These are phyloP conservation scores for Rhizomucor pusillus DNA, from an alignment of 371 early-diverging fungal species.

Conservation along the genomic window DNA sequence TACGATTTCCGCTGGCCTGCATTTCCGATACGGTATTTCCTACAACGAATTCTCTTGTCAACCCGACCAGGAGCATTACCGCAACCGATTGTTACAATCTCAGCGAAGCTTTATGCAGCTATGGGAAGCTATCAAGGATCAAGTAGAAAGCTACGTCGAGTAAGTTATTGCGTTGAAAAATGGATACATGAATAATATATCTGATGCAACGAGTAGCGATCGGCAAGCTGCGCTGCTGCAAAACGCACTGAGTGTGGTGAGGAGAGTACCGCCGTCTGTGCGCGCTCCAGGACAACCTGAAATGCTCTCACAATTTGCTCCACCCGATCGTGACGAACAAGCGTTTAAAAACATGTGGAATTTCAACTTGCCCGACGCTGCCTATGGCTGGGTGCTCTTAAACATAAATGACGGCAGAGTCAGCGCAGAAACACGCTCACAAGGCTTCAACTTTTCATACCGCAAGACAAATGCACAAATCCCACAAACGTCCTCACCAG, in stretches of 20 bases:
- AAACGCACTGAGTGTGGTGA: constrained; percentile 56
- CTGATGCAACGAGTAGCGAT: constrained; percentile 30
- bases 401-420: constrained; percentile 53
- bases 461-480: constrained; percentile 28
- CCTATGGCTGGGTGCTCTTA: constrained; percentile 55
- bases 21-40: constrained; percentile 68
- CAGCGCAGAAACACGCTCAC: constrained; percentile 53
- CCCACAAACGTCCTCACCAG: constrained; percentile 18
- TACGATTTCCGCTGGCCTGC: constrained; percentile 66
- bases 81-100: constrained; percentile 54
- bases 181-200: neutral
- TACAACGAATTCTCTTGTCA: constrained; percentile 69
- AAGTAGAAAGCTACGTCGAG: constrained; percentile 60
- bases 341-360: constrained; percentile 71
- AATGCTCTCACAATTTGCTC: constrained; percentile 6
- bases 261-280: constrained; percentile 47
- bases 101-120: constrained; percentile 57
- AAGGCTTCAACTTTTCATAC: constrained; percentile 62
- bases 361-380: constrained; percentile 65
- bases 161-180: constrained; percentile 21
- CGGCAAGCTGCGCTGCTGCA: constrained; percentile 51
- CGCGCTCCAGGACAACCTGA: constrained; percentile 10
- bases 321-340: constrained; percentile 42
- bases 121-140: constrained; percentile 59
- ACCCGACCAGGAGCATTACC: constrained; percentile 58